Percentiles rank a stretch among this genome's conserved stretches.
phyloP scores from a whole-genome alignment of 1,284 basidiomycete genomes.

The Cutaneotrichosporon sp. region DNA sequence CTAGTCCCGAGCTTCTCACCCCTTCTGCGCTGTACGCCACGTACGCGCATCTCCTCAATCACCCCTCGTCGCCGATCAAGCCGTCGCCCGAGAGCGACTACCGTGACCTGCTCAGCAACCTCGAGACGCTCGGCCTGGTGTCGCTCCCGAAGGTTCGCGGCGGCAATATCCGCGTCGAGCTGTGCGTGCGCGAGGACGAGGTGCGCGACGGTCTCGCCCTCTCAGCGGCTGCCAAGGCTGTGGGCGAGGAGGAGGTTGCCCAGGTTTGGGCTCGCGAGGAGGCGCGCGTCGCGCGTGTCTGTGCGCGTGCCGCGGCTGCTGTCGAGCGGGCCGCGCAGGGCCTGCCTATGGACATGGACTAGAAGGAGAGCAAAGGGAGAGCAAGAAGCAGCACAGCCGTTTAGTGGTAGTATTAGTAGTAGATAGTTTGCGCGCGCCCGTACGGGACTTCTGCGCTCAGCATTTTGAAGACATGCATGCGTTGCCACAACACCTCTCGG shows the following conservation, averaged over 20 bases:
- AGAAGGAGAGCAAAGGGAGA: not conserved
- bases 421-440: not conserved
- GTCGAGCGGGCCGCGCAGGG: conserved; percentile 22
- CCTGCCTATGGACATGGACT: conserved; percentile 6
- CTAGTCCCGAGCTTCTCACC: conserved; percentile 22
- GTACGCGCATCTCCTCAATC: conserved; percentile 44
- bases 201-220: conserved; percentile 38
- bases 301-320: conserved; percentile 15
- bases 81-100: conserved; percentile 52
- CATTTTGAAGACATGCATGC: conserved; percentile 1
- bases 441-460: not conserved
- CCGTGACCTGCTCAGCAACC: conserved; percentile 50
- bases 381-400: not conserved
- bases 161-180: conserved; percentile 31
- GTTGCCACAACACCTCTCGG: not conserved
- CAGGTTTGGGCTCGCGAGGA: conserved; percentile 41
- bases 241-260: conserved; percentile 41
- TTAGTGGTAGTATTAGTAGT: not conserved
- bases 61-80: conserved; percentile 43
- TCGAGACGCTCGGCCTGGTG: conserved; percentile 50
- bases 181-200: conserved; percentile 45
- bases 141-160: conserved; percentile 22
- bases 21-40: conserved; percentile 43
- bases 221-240: conserved; percentile 19
- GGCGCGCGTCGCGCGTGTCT: conserved; percentile 22